Evolutionary conservation across 23 red algal genomes (phyloP).

Genomic region (Chondrus crispus): DNA sequence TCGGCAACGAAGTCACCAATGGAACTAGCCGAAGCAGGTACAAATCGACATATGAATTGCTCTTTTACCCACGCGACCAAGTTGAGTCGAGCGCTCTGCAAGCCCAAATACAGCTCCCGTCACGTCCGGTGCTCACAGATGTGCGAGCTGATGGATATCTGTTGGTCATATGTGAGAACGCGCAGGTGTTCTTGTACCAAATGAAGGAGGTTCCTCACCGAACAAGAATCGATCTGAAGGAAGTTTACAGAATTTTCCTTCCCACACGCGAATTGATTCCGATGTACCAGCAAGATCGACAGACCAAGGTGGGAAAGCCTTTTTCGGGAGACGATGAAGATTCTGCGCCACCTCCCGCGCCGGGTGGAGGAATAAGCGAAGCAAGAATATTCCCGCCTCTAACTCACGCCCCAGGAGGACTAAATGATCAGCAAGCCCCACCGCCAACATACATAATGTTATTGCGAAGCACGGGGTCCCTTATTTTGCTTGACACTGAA

Average conservation of each 20-base stretch:
- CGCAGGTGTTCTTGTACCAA: constrained; percentile 52
- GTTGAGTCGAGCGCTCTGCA: constrained; percentile 59
- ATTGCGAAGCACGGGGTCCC: constrained; percentile 62
- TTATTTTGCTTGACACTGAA: constrained; percentile 80
- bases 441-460: constrained; percentile 71
- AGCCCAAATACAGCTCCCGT: constrained; percentile 59
- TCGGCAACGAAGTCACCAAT: constrained; percentile 41
- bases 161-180: constrained; percentile 68
- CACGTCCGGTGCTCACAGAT: constrained; percentile 64
- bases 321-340: not conserved
- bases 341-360: constrained; percentile 31
- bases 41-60: constrained; percentile 54
- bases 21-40: not conserved
- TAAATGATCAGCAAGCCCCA: not conserved
- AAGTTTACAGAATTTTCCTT: constrained; percentile 66
- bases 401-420: not conserved
- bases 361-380: constrained; percentile 63
- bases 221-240: constrained; percentile 14
- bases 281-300: constrained; percentile 47
- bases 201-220: constrained; percentile 23
- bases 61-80: constrained; percentile 67
- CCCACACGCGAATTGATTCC: constrained; percentile 55
- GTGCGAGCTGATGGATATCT: constrained; percentile 78
- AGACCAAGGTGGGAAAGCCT: constrained; percentile 5
- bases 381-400: constrained; percentile 74